Conservation (phyloP, 169 alveolate genomes). For the Toxoplasma gondii region DNA sequence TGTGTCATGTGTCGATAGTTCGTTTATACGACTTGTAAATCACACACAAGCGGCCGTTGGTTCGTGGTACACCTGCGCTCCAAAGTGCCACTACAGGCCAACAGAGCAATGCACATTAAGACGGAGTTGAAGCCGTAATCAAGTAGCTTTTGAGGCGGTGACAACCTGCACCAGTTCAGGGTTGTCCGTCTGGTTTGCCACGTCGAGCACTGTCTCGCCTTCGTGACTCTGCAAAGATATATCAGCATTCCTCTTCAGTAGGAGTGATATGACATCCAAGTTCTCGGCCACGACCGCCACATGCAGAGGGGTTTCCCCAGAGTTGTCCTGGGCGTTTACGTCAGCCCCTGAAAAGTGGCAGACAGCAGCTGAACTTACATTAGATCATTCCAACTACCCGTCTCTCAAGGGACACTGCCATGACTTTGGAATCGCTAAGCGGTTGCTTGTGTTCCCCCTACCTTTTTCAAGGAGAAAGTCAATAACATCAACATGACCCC, state of each 20-base stretch:
- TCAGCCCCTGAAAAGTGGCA: conserved; percentile 52
- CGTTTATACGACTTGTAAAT: too few relatives aligned
- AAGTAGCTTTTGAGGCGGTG: not conserved
- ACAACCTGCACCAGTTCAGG: not conserved
- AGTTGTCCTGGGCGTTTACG: conserved; percentile 49
- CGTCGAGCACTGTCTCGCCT: conserved; percentile 34
- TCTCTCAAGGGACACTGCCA: not conserved
- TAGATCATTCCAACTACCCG: too few relatives aligned
- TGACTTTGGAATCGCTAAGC: not conserved
- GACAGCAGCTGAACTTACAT: not conserved
- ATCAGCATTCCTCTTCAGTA: conserved; percentile 37
- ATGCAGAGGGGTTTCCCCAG: conserved; percentile 66
- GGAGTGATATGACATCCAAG: conserved; percentile 1
- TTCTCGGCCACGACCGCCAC: conserved; percentile 66
- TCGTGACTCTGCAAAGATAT: conserved; percentile 26
- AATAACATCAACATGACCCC: conserved; percentile 44
- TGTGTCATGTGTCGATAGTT: too few relatives aligned
- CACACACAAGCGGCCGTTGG: not conserved
- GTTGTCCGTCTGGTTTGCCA: not conserved
- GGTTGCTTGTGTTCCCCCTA: not conserved
- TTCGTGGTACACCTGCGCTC: not conserved
- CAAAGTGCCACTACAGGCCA: not conserved
- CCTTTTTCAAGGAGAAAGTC: conserved; percentile 41
- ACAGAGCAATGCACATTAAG: not conserved
- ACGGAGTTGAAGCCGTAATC: too few relatives aligned